Evolutionary conservation across 1,284 basidiomycete genomes (phyloP).

Genomic region (Cryptococcus sp.): DNA sequence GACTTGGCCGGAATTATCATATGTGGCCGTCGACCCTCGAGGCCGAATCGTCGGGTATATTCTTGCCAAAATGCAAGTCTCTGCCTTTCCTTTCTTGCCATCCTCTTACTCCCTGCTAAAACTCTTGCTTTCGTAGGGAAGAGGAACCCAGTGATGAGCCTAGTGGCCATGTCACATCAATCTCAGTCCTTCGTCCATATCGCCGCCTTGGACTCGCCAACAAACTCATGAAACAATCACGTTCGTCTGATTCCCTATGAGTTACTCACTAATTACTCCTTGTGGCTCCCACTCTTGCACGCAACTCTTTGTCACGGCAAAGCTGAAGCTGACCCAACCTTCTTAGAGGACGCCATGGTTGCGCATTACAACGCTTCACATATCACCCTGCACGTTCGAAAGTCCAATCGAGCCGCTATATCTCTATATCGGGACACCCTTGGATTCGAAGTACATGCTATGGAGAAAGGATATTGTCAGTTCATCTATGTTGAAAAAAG

Average conservation of each 20-base stretch:
- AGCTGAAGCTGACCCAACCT: too few species aligned
- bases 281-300: too few species aligned
- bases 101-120: background rate
- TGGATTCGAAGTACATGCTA: conserved; percentile 72
- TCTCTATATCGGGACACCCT: conserved; percentile 78
- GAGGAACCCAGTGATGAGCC: conserved; percentile 67
- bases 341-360: conserved; percentile 80
- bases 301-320: too few species aligned
- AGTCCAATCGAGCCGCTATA: conserved; percentile 81
- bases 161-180: conserved; percentile 86
- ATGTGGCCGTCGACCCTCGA: conserved; percentile 86
- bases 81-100: conserved; percentile 16
- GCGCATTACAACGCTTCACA: conserved; percentile 72
- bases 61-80: conserved; percentile 79
- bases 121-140: conserved; percentile 58
- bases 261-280: too few species aligned
- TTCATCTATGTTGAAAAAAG: conserved; percentile 26
- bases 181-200: conserved; percentile 83
- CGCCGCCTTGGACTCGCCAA: conserved; percentile 81
- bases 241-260: conserved; percentile 56
- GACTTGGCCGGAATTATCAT: conserved; percentile 92
- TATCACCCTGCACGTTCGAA: conserved; percentile 82
- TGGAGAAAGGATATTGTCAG: conserved; percentile 83
- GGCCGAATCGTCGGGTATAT: conserved; percentile 93
- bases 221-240: conserved; percentile 81